Conservation (phyloP, 805 yeast genomes). For the Suhomyces kilbournensis region DNA sequence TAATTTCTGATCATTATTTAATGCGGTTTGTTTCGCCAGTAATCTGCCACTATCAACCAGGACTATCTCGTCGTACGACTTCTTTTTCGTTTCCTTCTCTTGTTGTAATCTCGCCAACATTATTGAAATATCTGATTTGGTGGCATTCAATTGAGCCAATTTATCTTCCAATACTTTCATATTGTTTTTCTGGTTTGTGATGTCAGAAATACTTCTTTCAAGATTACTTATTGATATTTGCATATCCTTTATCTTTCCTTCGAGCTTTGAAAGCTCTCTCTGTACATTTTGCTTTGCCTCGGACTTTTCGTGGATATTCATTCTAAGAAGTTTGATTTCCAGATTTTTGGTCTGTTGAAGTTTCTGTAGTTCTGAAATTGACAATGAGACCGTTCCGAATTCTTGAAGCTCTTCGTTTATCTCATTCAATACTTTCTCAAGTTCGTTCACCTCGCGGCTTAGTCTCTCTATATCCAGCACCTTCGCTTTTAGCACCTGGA, state of each 20-base stretch:
- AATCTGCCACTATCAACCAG: neutral
- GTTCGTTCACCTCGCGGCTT: slow-evolving; percentile 24
- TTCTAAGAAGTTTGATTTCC: slow-evolving; percentile 42
- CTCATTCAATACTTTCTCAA: slow-evolving; percentile 23
- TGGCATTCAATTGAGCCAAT: slow-evolving; percentile 4
- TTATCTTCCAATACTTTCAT: slow-evolving; percentile 31
- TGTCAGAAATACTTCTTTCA: slow-evolving; percentile 51
- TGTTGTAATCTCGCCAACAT: neutral
- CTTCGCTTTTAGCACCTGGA: slow-evolving; percentile 22
- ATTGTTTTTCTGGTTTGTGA: slow-evolving; percentile 35
- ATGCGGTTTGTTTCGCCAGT: neutral
- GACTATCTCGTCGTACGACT: neutral
- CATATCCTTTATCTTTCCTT: slow-evolving; percentile 51
- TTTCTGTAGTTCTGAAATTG: slow-evolving; percentile 47
- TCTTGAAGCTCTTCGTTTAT: slow-evolving; percentile 34
- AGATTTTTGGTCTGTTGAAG: slow-evolving; percentile 35
- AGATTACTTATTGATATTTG: slow-evolving; percentile 49
- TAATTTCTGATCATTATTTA: neutral
- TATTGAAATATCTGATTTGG: neutral
- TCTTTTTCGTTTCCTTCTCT: neutral
- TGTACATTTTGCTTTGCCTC: slow-evolving; percentile 46
- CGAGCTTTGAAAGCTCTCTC: slow-evolving; percentile 44
- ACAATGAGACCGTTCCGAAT: slow-evolving; percentile 33
- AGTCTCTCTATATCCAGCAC: slow-evolving; percentile 35
- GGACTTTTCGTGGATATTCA: slow-evolving; percentile 20